Percentiles rank a stretch among this genome's conserved stretches.
phyloP scores from a whole-genome alignment of 768 basidiomycete genomes.

The Chlorophyllum brunneum region DNA sequence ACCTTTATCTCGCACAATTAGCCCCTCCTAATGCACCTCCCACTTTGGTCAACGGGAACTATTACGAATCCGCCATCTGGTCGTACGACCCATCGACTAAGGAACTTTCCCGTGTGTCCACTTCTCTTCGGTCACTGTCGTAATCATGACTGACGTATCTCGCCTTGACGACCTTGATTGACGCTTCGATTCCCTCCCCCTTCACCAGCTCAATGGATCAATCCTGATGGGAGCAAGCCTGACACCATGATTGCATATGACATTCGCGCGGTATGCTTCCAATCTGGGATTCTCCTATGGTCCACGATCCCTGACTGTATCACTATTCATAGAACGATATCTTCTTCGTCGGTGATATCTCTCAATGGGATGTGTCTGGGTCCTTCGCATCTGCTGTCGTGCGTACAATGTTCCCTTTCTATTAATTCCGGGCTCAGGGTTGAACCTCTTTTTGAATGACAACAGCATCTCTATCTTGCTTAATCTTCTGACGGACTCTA shows the following conservation, averaged over 20 bases:
- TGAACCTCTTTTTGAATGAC: background rate
- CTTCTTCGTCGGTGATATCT: conserved; percentile 41
- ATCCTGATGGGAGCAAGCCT: conserved; percentile 37
- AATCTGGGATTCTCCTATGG: background rate
- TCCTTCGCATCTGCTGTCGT: conserved; percentile 31
- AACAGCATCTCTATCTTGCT: conserved; percentile 21
- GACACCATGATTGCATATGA: conserved; percentile 37
- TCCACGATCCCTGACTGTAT: background rate
- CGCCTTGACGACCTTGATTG: background rate
- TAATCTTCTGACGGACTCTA: conserved; percentile 5
- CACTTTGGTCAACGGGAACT: conserved; percentile 4
- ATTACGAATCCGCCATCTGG: conserved; percentile 48
- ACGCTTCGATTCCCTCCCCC: background rate
- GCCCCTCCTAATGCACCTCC: conserved; percentile 24
- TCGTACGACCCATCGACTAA: conserved; percentile 31
- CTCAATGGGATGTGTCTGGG: conserved; percentile 32
- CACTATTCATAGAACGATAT: conserved; percentile 27
- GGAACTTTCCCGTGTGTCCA: conserved; percentile 35
- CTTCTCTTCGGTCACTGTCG: background rate
- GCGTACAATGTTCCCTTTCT: conserved; percentile 16
- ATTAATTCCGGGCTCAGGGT: too few relatives aligned
- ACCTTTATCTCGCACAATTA: conserved; percentile 13
- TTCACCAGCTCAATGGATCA: conserved; percentile 40
- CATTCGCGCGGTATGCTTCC: conserved; percentile 23
- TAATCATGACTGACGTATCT: background rate